Conservation (phyloP, 2,329 filamentous ascomycete species). For the Colletotrichum tropicicola region DNA sequence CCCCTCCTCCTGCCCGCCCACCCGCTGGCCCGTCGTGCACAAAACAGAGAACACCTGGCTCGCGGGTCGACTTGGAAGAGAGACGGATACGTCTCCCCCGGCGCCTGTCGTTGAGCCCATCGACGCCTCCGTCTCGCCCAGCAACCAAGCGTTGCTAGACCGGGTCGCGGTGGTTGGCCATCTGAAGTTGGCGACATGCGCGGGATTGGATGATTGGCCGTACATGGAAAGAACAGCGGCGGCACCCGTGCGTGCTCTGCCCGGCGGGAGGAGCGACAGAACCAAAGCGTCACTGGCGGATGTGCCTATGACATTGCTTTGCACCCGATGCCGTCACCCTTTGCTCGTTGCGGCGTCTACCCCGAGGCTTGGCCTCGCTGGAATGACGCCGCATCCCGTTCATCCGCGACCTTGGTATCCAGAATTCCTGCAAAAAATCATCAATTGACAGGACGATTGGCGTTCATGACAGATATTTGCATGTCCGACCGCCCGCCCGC, state of each 20-base stretch:
- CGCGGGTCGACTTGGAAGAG: too few relatives aligned
- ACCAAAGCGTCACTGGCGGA: neutral
- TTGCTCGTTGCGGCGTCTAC: neutral
- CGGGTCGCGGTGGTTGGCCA: neutral
- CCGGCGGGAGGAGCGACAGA: too few relatives aligned
- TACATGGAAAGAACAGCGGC: neutral
- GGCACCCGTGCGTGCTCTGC: neutral
- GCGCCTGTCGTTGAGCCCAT: neutral
- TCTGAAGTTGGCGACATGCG: neutral
- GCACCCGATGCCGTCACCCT: constrained; percentile 5
- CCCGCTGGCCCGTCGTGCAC: too few relatives aligned
- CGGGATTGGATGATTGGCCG: neutral
- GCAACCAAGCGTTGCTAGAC: neutral
- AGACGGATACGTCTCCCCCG: neutral
- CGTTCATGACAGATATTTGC: too few relatives aligned
- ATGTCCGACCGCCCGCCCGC: too few relatives aligned
- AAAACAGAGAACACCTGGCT: too few relatives aligned
- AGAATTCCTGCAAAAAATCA: too few relatives aligned
- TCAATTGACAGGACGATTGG: too few relatives aligned
- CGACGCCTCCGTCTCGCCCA: neutral
- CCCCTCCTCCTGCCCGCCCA: too few relatives aligned
- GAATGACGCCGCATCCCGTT: constrained; percentile 2
- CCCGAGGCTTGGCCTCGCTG: neutral
- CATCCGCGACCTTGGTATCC: neutral
- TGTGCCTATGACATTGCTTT: neutral